Evolutionary conservation across 352 stramenopile genomes (phyloP).

Genomic region (Phytophthora pini): DNA sequence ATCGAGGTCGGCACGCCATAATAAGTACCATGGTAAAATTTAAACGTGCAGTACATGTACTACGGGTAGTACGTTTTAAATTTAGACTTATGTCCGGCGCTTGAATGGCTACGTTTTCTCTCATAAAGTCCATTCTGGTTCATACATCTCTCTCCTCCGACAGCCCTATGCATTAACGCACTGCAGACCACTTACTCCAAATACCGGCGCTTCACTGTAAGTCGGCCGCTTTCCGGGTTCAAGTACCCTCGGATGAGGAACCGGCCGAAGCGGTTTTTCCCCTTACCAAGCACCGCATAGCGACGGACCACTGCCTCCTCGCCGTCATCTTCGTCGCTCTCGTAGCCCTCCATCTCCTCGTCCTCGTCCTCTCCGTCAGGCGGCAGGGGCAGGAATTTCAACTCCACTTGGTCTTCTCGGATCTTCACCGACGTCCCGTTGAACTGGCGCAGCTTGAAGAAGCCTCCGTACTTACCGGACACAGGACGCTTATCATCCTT

Average conservation of each 20-base stretch:
- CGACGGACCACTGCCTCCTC: constrained; percentile 35
- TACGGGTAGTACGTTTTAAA: too few species aligned
- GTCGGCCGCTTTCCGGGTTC: constrained; percentile 47
- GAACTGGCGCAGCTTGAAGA: constrained; percentile 79
- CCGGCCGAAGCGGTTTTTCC: constrained; percentile 67
- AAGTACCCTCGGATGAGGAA: constrained; percentile 77
- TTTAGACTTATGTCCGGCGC: too few species aligned
- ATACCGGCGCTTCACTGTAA: constrained; percentile 67
- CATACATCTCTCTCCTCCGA: constrained; percentile 4
- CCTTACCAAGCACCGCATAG: constrained; percentile 73
- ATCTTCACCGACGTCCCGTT: constrained; percentile 64
- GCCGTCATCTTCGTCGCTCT: constrained; percentile 32
- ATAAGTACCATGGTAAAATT: too few species aligned
- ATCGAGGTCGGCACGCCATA: too few species aligned
- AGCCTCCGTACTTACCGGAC: constrained; percentile 71
- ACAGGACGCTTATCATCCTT: constrained; percentile 59
- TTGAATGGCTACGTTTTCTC: too few species aligned
- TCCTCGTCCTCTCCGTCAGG: constrained; percentile 33
- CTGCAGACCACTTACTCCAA: constrained; percentile 43
- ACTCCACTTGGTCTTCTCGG: constrained; percentile 67
- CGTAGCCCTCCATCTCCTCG: constrained; percentile 28
- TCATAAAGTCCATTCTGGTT: constrained; percentile 9
- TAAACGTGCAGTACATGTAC: too few species aligned
- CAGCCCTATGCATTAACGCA: constrained; percentile 1
- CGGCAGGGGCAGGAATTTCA: constrained; percentile 66